phyloP scores from a whole-genome alignment of 306 rosid species.

The Biancaea sappan region DNA sequence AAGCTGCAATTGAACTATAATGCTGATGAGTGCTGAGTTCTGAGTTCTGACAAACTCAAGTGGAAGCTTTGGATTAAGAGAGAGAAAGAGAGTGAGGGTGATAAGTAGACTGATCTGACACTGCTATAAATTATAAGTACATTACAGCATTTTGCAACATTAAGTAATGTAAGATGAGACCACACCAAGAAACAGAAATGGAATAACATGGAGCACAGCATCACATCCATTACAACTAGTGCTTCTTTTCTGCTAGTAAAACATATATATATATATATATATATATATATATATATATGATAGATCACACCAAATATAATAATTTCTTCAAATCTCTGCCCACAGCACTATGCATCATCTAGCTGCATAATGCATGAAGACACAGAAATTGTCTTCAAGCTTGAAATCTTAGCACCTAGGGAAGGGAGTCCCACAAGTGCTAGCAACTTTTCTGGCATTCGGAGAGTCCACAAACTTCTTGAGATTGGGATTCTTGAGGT shows the following conservation, averaged over 20 bases:
- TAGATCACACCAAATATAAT: constrained; percentile 48
- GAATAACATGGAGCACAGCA: constrained; percentile 47
- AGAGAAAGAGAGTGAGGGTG: neutral
- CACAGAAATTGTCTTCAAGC: constrained; percentile 17
- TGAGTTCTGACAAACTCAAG: neutral
- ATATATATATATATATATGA: too few species aligned
- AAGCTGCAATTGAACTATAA: neutral
- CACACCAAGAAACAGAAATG: constrained; percentile 53
- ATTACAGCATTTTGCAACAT: constrained; percentile 40
- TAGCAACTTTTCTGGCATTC: constrained; percentile 93
- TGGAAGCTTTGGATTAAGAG: neutral
- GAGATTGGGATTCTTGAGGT: constrained; percentile 84
- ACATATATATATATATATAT: constrained; percentile 24
- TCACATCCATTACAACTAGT: constrained; percentile 44
- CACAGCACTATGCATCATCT: constrained; percentile 38
- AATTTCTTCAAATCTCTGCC: constrained; percentile 38
- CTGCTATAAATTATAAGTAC: constrained; percentile 42
- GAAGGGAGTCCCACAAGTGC: constrained; percentile 88
- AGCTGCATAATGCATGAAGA: constrained; percentile 38
- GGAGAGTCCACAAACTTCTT: constrained; percentile 89
- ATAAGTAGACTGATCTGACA: constrained; percentile 32
- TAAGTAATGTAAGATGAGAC: constrained; percentile 41
- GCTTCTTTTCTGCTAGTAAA: constrained; percentile 33
- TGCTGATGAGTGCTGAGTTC: neutral
- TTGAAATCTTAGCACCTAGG: constrained; percentile 66